A percentile compares a stretch with the other conserved stretches of the same genome.
Evolutionary conservation across 495 filamentous ascomycete genomes (phyloP).

Genomic region (Stereocaulon alpinum): DNA sequence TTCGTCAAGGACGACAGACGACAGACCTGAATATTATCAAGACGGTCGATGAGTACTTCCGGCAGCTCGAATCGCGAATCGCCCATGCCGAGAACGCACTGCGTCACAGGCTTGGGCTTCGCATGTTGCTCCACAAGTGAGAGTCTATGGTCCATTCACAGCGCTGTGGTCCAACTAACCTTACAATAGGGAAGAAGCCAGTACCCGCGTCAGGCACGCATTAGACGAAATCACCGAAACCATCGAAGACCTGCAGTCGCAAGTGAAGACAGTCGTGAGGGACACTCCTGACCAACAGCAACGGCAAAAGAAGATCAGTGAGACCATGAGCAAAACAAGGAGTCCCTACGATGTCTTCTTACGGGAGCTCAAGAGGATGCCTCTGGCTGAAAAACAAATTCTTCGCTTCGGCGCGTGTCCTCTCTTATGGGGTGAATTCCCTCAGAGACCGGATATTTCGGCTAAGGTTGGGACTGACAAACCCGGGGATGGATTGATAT

Average conservation of each 20-base stretch:
- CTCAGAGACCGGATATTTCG: not conserved
- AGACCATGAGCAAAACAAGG: not conserved
- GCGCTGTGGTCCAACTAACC: not conserved
- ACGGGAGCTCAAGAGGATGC: not conserved
- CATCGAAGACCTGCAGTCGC: not conserved
- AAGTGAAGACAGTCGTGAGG: not conserved
- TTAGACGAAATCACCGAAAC: not conserved
- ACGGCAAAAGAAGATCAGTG: slow-evolving; percentile 1
- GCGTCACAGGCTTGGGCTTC: not conserved
- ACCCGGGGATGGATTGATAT: slow-evolving; percentile 13
- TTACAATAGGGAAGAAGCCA: not conserved
- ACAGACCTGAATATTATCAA: not conserved
- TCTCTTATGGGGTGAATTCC: slow-evolving; percentile 1
- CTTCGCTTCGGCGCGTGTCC: not conserved
- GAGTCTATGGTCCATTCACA: not conserved
- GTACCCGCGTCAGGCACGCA: not conserved
- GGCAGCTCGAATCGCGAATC: not conserved
- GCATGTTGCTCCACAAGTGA: not conserved
- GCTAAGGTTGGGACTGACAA: slow-evolving; percentile 10
- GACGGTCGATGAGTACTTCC: not conserved
- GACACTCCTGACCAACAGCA: not conserved
- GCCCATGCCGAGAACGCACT: not conserved
- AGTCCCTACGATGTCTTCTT: slow-evolving; percentile 3
- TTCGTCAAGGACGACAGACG: slow-evolving; percentile 1
- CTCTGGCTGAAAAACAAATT: not conserved